Evolutionary conservation across 1,284 basidiomycete genomes (phyloP), one percentile per base, ranked within the genome.

Genomic region (Malassezia brasiliensis): DNA sequence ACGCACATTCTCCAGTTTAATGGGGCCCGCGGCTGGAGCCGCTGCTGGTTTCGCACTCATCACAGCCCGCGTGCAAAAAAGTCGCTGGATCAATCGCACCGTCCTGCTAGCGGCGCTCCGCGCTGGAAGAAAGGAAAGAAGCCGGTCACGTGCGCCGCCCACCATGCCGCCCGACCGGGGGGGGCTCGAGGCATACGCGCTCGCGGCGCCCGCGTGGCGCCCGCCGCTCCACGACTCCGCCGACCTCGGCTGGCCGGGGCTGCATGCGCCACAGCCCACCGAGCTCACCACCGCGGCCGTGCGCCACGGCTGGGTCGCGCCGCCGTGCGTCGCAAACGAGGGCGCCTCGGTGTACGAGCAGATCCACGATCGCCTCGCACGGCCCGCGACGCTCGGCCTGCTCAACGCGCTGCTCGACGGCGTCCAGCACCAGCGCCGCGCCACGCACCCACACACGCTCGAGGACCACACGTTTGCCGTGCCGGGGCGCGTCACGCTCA

Each of bases 201-300:
- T 68, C 41, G 50, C 62, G 40, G 54, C 56, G 9, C 70, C 67
- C 9, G 17, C 60, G 19, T 71, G 66, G 67, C 49, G 70, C n/a
- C 70, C 70, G 14, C 56, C 59, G 5, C 56, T 71, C 47, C 65
- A 67, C 14, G 42, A 46, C 14, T 59, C 58, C 2, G 35, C 48
- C 10, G 45, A 40, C 2, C 44, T 56, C 8, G 60, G 60, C 28
- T 51, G 54, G 69, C 82, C 84, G 48, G 88, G 89, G 34, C 90
- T 90, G 72, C 83, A 86, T 72, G 89, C 90, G 37, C 86, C 89
- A 3, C 79, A 82, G 50, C 83, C 86, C 15, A 82, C 83, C 7
- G 87, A 91, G 75, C 83, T 86, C 28, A 91, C 37, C 0, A 84
- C 87, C 56, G n/a, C 28, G 0, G 85, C 85, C 64, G 83, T 96